These are phyloP conservation scores for Yamadazyma laniorum DNA, from an alignment of 805 yeast genomes.

Conservation along the genomic window DNA sequence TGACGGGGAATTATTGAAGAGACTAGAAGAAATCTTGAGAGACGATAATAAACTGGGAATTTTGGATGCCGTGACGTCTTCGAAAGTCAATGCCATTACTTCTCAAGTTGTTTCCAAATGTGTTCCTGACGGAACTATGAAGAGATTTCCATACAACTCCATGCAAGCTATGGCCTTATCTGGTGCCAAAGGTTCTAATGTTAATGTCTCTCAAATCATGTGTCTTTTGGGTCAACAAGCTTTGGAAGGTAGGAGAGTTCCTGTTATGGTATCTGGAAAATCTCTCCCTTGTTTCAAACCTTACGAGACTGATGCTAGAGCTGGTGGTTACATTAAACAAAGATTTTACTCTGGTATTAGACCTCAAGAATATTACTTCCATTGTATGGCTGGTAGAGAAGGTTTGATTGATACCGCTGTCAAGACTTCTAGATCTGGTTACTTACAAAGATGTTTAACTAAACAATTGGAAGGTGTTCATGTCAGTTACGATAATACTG, in stretches of 20 bases:
- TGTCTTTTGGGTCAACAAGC: constrained; percentile 99
- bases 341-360: constrained; percentile 96
- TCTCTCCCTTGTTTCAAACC: constrained; percentile 96
- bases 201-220: constrained; percentile 98
- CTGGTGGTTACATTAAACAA: constrained; percentile 97
- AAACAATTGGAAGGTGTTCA: constrained; percentile 98
- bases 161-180: constrained; percentile 99
- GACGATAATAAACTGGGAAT: constrained; percentile 91
- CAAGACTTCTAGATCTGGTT: constrained; percentile 97
- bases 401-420: constrained; percentile 99
- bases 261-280: constrained; percentile 98
- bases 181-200: constrained; percentile 99
- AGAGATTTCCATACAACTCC: constrained; percentile 89
- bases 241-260: constrained; percentile 98
- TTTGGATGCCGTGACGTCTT: constrained; percentile 92
- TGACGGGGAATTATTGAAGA: constrained; percentile 77
- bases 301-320: constrained; percentile 93
- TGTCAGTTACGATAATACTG: constrained; percentile 89
- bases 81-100: constrained; percentile 87
- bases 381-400: constrained; percentile 99
- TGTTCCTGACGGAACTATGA: constrained; percentile 96
- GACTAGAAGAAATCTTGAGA: constrained; percentile 91
- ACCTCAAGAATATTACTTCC: constrained; percentile 99
- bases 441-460: constrained; percentile 95
- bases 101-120: constrained; percentile 92